These are phyloP conservation scores for Eragrostis nindensis DNA, from an alignment of 176 grass and related monocot genomes.

Conservation along the genomic window DNA sequence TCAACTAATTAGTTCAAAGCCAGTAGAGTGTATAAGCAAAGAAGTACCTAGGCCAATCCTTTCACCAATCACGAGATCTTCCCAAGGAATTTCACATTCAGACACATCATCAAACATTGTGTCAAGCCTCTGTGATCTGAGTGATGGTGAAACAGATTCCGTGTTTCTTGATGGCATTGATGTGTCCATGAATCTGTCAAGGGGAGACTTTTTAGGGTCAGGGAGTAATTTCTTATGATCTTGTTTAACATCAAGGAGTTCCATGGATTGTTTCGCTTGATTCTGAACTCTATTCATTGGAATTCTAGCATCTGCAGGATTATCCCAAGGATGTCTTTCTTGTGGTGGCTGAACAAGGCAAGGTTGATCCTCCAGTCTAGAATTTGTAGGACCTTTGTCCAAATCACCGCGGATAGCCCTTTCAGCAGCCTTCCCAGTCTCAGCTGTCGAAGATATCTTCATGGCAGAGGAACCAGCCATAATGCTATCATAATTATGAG, in stretches of 20 bases:
- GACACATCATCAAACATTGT: constrained; percentile 90
- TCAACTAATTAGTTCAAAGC: constrained; percentile 34
- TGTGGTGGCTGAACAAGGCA: constrained; percentile 36
- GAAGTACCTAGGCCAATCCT: constrained; percentile 98
- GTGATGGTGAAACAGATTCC: constrained; percentile 30
- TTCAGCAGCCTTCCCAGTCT: constrained; percentile 51
- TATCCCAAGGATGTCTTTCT: constrained; percentile 48
- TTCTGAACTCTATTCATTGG: constrained; percentile 44
- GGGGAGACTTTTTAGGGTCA: constrained; percentile 62
- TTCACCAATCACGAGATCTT: constrained; percentile 96
- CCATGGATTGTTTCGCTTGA: constrained; percentile 40
- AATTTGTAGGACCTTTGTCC: constrained; percentile 48
- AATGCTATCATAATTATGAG: constrained; percentile 62
- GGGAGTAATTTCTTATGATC: constrained; percentile 54
- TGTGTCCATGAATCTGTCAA: constrained; percentile 70
- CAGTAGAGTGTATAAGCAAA: constrained; percentile 22
- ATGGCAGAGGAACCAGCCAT: constrained; percentile 51
- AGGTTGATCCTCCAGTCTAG: constrained; percentile 42
- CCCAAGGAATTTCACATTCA: constrained; percentile 96
- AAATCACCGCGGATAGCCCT: constrained; percentile 46
- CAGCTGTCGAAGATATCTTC: constrained; percentile 46
- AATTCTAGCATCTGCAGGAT: constrained; percentile 44
- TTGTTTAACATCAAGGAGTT: constrained; percentile 56
- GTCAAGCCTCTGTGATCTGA: constrained; percentile 71
- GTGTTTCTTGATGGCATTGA: constrained; percentile 49